Evolutionary conservation across 2,329 filamentous ascomycete genomes (phyloP).

Genomic region (Lithohypha guttulata): DNA sequence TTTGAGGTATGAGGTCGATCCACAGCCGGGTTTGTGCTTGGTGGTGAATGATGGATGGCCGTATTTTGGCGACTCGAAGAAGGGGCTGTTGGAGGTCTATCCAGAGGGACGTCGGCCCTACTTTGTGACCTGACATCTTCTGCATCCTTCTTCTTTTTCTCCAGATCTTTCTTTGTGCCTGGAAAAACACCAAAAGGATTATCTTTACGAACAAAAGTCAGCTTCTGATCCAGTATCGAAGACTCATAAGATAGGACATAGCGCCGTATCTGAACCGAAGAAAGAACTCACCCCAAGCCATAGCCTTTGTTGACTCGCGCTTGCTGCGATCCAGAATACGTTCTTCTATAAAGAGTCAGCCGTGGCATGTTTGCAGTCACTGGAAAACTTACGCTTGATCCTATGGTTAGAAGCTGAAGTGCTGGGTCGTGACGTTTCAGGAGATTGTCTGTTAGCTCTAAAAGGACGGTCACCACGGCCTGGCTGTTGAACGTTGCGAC

Average conservation of each 20-base stretch:
- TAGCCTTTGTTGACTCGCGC: slow-evolving; percentile 29
- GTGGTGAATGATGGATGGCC: no score
- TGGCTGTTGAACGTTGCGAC: not conserved
- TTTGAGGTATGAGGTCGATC: slow-evolving; percentile 3
- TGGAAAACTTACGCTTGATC: slow-evolving; percentile 22
- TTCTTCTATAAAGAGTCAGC: slow-evolving; percentile 19
- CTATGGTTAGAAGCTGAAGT: slow-evolving; percentile 9
- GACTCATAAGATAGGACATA: no score
- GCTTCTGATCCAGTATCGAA: no score
- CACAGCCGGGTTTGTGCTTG: no score
- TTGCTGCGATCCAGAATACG: slow-evolving; percentile 16
- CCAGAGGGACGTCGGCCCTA: slow-evolving; percentile 2
- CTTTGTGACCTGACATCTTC: slow-evolving; percentile 28
- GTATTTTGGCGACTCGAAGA: no score
- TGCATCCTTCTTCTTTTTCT: slow-evolving; percentile 30
- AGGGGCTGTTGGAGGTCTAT: slow-evolving; percentile 22
- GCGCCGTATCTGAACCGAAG: not conserved
- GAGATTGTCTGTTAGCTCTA: slow-evolving; percentile 12
- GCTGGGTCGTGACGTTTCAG: slow-evolving; percentile 2
- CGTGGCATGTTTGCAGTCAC: not conserved
- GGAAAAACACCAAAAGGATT: slow-evolving; percentile 40
- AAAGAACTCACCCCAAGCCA: slow-evolving; percentile 27
- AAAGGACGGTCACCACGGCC: not conserved
- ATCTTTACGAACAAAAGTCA: slow-evolving; percentile 19
- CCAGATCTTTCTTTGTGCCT: slow-evolving; percentile 25